Conservation (phyloP, 495 filamentous ascomycete genomes). For the Patellaria atrata region DNA sequence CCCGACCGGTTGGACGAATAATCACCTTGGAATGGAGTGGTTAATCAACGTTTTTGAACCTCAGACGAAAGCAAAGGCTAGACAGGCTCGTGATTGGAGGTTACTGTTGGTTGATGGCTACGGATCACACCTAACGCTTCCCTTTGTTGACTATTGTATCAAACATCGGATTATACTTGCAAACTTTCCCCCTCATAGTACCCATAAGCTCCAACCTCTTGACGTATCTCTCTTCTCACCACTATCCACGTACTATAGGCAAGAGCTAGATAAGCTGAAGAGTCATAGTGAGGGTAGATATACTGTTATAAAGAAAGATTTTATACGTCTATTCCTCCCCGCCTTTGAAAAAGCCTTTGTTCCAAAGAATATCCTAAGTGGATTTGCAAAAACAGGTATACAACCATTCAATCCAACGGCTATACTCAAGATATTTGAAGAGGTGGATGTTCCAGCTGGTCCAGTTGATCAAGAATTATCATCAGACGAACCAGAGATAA, state of each 20-base stretch:
- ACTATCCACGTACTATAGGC: slow-evolving; percentile 3
- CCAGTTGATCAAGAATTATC: too few species aligned
- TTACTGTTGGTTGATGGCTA: slow-evolving; percentile 11
- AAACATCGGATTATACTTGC: slow-evolving; percentile 3
- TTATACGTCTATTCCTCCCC: neutral
- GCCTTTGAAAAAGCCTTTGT: neutral
- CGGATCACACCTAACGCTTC: slow-evolving; percentile 2
- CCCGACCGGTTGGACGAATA: slow-evolving; percentile 7
- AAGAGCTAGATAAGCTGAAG: slow-evolving; percentile 1
- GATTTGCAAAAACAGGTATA: neutral
- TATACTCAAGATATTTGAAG: neutral
- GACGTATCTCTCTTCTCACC: slow-evolving; percentile 12
- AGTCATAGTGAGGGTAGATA: neutral
- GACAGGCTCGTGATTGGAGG: neutral
- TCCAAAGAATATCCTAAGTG: neutral
- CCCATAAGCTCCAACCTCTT: slow-evolving; percentile 11
- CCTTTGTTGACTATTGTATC: slow-evolving; percentile 7
- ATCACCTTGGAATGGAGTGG: slow-evolving; percentile 6
- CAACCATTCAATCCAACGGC: neutral
- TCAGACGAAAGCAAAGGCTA: slow-evolving; percentile 5
- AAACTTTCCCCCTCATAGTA: slow-evolving; percentile 8
- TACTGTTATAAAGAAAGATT: slow-evolving; percentile 1
- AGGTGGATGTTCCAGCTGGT: too few species aligned
- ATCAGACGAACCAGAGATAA: too few species aligned
- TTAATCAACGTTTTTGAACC: slow-evolving; percentile 10